phyloP scores from a whole-genome alignment of 495 filamentous ascomycete species.

The Tetracladium marchalianum region DNA sequence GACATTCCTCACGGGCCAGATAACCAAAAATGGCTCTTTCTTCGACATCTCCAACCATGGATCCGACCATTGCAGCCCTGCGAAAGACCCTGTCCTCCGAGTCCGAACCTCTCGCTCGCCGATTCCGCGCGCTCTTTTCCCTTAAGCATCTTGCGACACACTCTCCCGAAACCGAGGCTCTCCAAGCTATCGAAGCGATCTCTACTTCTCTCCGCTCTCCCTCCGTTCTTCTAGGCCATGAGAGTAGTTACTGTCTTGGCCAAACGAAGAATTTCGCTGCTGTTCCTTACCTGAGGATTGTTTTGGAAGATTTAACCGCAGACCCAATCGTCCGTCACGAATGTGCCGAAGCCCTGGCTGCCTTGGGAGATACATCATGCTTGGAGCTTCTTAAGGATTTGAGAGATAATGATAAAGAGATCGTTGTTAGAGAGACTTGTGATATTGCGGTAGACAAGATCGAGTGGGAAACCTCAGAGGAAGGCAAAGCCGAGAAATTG shows the following conservation, averaged over 20 bases:
- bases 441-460: constrained; percentile 93
- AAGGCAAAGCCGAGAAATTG: constrained; percentile 61
- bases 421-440: constrained; percentile 87
- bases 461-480: constrained; percentile 77
- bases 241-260: constrained; percentile 93
- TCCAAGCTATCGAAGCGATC: constrained; percentile 82
- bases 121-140: constrained; percentile 96
- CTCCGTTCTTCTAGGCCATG: constrained; percentile 86
- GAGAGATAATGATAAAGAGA: constrained; percentile 59
- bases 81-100: constrained; percentile 73
- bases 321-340: constrained; percentile 96
- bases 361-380: constrained; percentile 64
- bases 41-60: constrained; percentile 9
- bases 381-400: constrained; percentile 61
- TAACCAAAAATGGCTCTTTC: constrained; percentile 10
- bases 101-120: constrained; percentile 67
- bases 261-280: constrained; percentile 73
- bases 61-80: constrained; percentile 10
- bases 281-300: constrained; percentile 58
- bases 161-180: constrained; percentile 49
- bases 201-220: constrained; percentile 76
- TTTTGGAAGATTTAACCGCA: constrained; percentile 69
- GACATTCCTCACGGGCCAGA: no score
- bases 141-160: constrained; percentile 83
- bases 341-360: constrained; percentile 90